phyloP scores from a whole-genome alignment of 192 early-diverging fungal species.

The Backusella psychrophila region DNA sequence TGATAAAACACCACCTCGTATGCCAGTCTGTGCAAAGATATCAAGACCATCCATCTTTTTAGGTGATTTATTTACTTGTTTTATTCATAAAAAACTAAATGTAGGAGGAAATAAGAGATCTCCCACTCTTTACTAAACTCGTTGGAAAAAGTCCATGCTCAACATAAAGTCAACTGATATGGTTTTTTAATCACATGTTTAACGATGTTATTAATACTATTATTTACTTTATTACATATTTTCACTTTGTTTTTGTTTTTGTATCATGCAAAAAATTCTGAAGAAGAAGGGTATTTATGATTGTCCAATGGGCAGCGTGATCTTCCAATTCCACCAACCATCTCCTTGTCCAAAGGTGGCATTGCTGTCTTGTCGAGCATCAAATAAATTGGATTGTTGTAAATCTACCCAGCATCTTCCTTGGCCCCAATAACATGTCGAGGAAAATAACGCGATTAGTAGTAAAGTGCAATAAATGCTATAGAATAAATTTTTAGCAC shows the following conservation, averaged over 20 bases:
- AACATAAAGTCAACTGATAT: no score
- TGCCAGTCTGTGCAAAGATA: no score
- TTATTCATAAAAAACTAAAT: no score
- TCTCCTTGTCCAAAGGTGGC: conserved; percentile 32
- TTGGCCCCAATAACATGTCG: conserved; percentile 62
- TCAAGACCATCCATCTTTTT: no score
- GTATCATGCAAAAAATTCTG: not conserved
- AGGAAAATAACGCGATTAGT: conserved; percentile 52
- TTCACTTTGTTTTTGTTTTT: not conserved
- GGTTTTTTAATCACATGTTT: not conserved
- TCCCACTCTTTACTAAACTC: no score
- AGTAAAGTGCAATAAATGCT: conserved; percentile 58
- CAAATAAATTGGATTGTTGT: conserved; percentile 37
- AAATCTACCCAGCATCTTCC: conserved; percentile 59
- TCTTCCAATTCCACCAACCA: conserved; percentile 37
- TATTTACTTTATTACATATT: not conserved
- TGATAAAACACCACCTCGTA: no score
- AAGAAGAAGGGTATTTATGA: not conserved
- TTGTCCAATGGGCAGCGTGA: conserved; percentile 28
- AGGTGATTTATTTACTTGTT: no score
- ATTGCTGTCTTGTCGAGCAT: conserved; percentile 26
- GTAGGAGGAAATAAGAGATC: no score
- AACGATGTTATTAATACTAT: not conserved
- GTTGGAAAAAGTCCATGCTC: no score
- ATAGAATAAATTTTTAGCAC: not conserved